Base-by-base conservation (phyloP, 129 eudicot genomes). In the sunflower (Helianthus annuus) region DNA sequence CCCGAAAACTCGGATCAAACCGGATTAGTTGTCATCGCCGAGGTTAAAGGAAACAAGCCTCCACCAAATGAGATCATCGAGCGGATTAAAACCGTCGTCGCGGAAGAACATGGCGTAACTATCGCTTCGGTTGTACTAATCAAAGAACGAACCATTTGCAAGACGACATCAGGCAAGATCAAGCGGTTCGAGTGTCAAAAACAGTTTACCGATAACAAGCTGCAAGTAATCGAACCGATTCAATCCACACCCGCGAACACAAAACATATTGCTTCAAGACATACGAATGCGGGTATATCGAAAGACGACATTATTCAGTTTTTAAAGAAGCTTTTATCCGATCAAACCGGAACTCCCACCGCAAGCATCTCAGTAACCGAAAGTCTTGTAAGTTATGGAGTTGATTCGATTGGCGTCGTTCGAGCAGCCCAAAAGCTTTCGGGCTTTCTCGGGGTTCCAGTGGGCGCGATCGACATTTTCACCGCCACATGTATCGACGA, bases 381-480 rank as follows among this genome's bases (percentile, higher is more conserved):
- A 22, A 79, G 81, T 51, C 53, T 79, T 17, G 69, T 48, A 51
- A 79, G 59, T 17, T 83, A 83, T 40, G 87, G 87, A 49, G 62
- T 75, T 60, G 87, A 83, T 65, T 83, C 87, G 4, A 83, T 83
- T 11, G 87, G 87, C 9, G 87, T 83, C 65, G 87, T 83, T 79
- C 79, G 81, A 34, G 84, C 84, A 71, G 82, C 87, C 55, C 87
- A 83, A 76, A 79, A 79, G 75, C 79, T 79, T 66, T 83, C 87
- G 4, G 36, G 66, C 61, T 83, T 75, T 54, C 82, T 83, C 2
- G 79, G 79, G 8, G 34, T 57, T 75, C 84, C 84, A 54, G 87
- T 83, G 1, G 87, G 87, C 7, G 87, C 87, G 4, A 79, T 83
- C 5, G 87, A 83, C 64, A 83, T 83, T 10, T 83, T 83, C 66